These are phyloP conservation scores for Mallotus repandus DNA, from an alignment of 441 rosid genomes.

Conservation along the genomic window DNA sequence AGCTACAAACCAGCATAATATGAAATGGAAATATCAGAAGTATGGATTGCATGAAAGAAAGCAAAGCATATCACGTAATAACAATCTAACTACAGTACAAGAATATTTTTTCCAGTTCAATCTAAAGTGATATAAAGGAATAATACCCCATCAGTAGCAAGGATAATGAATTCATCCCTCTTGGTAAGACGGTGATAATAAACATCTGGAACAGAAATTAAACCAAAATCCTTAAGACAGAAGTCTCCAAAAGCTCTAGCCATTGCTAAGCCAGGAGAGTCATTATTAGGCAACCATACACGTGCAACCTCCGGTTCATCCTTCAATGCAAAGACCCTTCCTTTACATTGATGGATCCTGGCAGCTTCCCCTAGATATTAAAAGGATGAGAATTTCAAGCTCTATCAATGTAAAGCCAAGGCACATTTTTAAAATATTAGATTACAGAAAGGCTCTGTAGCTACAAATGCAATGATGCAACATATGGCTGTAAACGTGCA, in stretches of 20 bases:
- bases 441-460: conserved; percentile 3
- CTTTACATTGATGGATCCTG: conserved; percentile 78
- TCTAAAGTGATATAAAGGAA: conserved; percentile 14
- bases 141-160: conserved; percentile 93
- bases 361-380: conserved; percentile 71
- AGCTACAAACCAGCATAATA: background rate
- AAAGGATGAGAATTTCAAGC: conserved; percentile 19
- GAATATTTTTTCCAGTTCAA: background rate
- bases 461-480: conserved; percentile 3
- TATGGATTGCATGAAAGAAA: conserved; percentile 15
- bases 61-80: background rate
- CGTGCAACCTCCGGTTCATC: conserved; percentile 95
- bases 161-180: conserved; percentile 75
- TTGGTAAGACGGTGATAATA: conserved; percentile 51
- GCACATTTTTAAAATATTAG: conserved; percentile 12
- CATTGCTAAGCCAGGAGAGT: conserved; percentile 98
- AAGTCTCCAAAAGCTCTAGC: conserved; percentile 98
- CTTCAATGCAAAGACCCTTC: conserved; percentile 86
- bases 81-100: background rate
- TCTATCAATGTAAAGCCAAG: background rate
- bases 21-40: background rate
- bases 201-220: conserved; percentile 85
- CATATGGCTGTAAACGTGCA: background rate
- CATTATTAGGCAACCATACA: conserved; percentile 85
- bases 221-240: conserved; percentile 90